Evolutionary conservation across 495 filamentous ascomycete species (phyloP), one percentile per base, ranked within the genome.

Genomic region (Trypethelium eluteriae): DNA sequence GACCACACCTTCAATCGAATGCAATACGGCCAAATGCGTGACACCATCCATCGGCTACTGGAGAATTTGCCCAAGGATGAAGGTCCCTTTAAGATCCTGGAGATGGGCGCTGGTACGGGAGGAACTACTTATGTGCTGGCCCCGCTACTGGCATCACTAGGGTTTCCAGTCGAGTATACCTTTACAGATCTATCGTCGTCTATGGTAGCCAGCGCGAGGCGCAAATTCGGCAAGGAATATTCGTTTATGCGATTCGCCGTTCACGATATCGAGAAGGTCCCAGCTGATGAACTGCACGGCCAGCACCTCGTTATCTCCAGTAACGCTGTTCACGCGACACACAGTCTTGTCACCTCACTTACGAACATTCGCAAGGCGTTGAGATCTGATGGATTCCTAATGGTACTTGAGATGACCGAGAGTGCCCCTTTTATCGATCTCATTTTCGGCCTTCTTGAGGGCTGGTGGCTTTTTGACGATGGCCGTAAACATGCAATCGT

Each of bases 21-120:
- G 25, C 25, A 25, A 25, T 25, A 25, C 25, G 25, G 25, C 25
- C 25, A 25, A 25, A 25, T 25, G 25, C 25, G 25, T 25, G 25
- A 25, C 25, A 25, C 25, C 25, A 25, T 25, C 25, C 25, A 25
- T 25, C 25, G 25, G 25, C 25, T 25, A 25, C 25, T 25, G 25
- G 25, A 25, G 25, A 25, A 25, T 25, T 25, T 25, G 25, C 25
- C 25, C 25, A 25, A 25, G 25, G 25, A 25, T 36, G 7, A 11
- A 35, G 18, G 11, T 7, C 14, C 25, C 7, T 35, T 59, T 11
- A 34, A 59, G 6, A 59, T 59, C 14, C 11, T 59, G 2, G 53
- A 59, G 53, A 59, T 59, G 3, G 53, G 53, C 18, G 53, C 53
- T 10, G 53, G 53, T 18, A 59, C 53, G 9, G 53, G 53, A 2